Base-by-base conservation (phyloP, 495 filamentous ascomycete species). In the Penicillium crystallinum region DNA sequence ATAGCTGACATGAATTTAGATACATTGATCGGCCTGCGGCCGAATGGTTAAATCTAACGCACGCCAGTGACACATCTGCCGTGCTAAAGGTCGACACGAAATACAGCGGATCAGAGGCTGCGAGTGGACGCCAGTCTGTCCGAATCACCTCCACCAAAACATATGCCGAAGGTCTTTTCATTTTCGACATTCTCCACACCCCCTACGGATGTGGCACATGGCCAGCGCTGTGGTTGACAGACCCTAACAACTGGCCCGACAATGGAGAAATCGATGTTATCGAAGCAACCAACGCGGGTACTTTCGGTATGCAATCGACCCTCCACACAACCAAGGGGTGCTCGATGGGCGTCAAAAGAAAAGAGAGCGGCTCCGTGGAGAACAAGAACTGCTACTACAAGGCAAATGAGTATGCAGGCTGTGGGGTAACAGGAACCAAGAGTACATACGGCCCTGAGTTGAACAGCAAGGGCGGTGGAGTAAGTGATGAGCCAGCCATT, bases 221-320 rank as follows among this genome's bases (percentile, higher is more conserved):
- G 74, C 73, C 73, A 0, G 75, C 75, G 0, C 74, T 85, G 19
- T 84, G 81, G 81, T 64, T 83, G 18, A 78, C 79, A 6, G 79
- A 72, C 2, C 76, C 78, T 1, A 52, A 64, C 11, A 71, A 77
- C 23, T 83, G 81, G 81, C 81, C 80, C 8, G 50, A 42, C 3
- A 46, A 72, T 49, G 70, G 71, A 14, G 71, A 75, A 36, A 75
- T 75, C 15, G 70, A 75, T 48, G 55, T 73, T 17, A 54, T 75
- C 35, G 71, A 73, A 46, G 54, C 60, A 1, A 62, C 64, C 19
- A 75, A 75, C 34, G 54, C 57, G 14, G 69, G 59, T 4, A 66
- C 60, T 0, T 49, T 58, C 19, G 72, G 72, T 12, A 63, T 59
- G 36, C 49, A 63, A 33, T 60, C 66, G 48, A 72, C 71, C 2